Evolutionary conservation across 1,284 basidiomycete species (phyloP).

Genomic region (Leccinum pachyderme): DNA sequence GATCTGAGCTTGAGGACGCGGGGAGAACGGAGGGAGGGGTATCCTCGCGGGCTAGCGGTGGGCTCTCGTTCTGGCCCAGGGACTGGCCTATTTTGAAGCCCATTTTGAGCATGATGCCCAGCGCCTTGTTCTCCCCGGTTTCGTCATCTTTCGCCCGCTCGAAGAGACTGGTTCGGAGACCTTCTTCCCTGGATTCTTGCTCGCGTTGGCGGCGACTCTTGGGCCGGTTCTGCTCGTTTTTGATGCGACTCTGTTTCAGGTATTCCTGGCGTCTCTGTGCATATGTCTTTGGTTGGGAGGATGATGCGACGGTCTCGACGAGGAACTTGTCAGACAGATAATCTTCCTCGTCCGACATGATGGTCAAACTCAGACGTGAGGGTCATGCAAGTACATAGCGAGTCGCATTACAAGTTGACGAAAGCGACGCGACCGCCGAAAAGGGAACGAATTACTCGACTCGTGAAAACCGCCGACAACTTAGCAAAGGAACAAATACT

Average conservation of each 20-base stretch:
- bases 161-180: conserved; percentile 73
- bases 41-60: conserved; percentile 9
- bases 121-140: conserved; percentile 60
- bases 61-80: conserved; percentile 48
- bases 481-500: conserved; percentile 35
- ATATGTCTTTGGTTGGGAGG: conserved; percentile 55
- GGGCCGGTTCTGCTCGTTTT: conserved; percentile 60
- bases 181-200: conserved; percentile 73
- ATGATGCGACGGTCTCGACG: conserved; percentile 33
- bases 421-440: conserved; percentile 44
- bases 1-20: conserved; percentile 6
- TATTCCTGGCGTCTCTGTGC: conserved; percentile 65
- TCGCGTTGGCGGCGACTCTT: conserved; percentile 69
- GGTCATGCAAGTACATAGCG: conserved; percentile 33
- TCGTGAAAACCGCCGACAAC: conserved; percentile 36
- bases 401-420: conserved; percentile 36
- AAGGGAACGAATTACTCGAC: conserved; percentile 33
- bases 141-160: conserved; percentile 64
- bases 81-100: conserved; percentile 80
- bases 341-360: conserved; percentile 63
- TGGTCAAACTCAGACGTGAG: conserved; percentile 17
- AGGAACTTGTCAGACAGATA: conserved; percentile 86
- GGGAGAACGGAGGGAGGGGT: conserved; percentile 2
- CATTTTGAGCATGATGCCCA: conserved; percentile 88
- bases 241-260: conserved; percentile 50